These are phyloP conservation scores for Rhododendron vialii DNA, from an alignment of 148 eudicot species.

Conservation along the genomic window DNA sequence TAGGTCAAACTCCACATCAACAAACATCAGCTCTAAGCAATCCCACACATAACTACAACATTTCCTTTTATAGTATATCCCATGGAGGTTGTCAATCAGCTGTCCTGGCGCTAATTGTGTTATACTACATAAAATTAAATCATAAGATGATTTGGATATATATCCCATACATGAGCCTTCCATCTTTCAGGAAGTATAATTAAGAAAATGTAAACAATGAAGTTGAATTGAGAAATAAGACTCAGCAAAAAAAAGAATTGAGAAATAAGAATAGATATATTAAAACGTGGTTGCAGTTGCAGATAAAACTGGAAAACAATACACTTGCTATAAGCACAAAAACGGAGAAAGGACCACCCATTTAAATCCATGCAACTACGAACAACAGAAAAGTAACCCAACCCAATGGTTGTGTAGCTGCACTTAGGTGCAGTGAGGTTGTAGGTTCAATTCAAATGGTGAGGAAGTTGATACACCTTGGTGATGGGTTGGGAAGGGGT, in stretches of 20 bases:
- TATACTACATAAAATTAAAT: not conserved
- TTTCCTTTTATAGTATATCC: too few relatives aligned
- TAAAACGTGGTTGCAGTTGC: not conserved
- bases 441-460: not conserved
- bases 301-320: constrained; percentile 5
- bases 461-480: not conserved
- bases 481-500: not conserved
- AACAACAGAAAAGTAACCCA: not conserved
- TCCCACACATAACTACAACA: not conserved
- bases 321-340: not conserved
- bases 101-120: not conserved
- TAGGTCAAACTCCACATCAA: constrained; percentile 8
- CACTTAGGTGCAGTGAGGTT: not conserved
- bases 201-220: not conserved
- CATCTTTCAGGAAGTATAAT: not conserved
- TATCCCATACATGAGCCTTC: not conserved
- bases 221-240: not conserved
- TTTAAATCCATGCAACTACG: not conserved
- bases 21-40: not conserved
- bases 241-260: too few relatives aligned
- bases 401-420: not conserved
- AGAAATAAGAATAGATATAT: not conserved
- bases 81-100: not conserved
- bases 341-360: not conserved
- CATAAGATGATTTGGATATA: not conserved